Conservation (phyloP, 139 green algal species). For the Nannochloris sp. region DNA sequence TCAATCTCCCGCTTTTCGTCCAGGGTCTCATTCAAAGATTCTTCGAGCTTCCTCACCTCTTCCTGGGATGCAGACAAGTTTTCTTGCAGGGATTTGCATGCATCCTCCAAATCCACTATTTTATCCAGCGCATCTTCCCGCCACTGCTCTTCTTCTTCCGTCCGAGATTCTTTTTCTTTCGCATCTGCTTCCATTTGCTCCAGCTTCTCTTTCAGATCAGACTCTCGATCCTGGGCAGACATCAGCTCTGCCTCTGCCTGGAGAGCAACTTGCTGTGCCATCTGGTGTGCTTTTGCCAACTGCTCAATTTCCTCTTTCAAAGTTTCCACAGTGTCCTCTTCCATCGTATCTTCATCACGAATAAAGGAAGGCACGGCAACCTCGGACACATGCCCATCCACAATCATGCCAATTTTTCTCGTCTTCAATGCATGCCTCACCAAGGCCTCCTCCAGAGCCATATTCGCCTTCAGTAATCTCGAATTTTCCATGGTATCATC, state of each 20-base stretch:
- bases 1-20: background rate
- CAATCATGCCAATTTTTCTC: background rate
- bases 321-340: background rate
- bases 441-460: background rate
- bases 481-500: background rate
- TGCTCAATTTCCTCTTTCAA: background rate
- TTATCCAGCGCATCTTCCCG: background rate
- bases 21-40: background rate
- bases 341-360: background rate
- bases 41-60: background rate
- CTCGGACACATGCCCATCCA: background rate
- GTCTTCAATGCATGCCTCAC: background rate
- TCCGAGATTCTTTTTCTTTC: background rate
- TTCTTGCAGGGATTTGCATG: background rate
- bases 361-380: background rate
- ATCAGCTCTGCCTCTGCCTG: constrained; percentile 6
- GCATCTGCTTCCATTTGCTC: background rate
- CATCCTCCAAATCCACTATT: constrained; percentile 1
- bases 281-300: background rate
- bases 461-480: background rate
- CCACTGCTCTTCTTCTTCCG: background rate
- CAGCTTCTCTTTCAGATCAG: background rate
- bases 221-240: background rate
- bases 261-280: constrained; percentile 5
- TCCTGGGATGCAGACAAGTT: background rate